These are phyloP conservation scores for Butyriboletus loyo DNA, from an alignment of 768 basidiomycete species.

Conservation along the genomic window DNA sequence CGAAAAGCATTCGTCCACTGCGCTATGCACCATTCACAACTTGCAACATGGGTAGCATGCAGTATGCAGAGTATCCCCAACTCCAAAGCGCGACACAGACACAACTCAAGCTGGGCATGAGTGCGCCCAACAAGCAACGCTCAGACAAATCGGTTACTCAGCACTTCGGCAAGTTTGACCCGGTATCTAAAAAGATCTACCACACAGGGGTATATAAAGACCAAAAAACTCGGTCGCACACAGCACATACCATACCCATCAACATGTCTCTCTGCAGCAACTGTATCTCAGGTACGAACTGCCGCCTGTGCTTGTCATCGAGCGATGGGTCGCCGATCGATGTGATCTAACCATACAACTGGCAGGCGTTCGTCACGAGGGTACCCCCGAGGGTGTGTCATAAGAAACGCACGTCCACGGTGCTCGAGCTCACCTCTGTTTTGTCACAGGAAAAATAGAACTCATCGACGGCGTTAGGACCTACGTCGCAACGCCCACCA, in stretches of 20 bases:
- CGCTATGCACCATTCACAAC: too few relatives aligned
- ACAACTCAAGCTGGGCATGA: too few relatives aligned
- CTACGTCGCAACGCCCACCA: constrained; percentile 53
- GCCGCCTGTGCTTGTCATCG: neutral
- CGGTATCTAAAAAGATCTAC: neutral
- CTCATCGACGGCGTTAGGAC: constrained; percentile 44
- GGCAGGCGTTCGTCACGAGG: constrained; percentile 49
- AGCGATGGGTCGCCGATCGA: neutral
- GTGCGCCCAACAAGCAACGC: too few relatives aligned
- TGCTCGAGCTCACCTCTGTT: neutral
- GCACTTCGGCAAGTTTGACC: neutral
- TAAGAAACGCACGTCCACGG: neutral
- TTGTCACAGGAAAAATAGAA: constrained; percentile 39
- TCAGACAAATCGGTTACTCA: too few relatives aligned
- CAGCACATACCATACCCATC: neutral
- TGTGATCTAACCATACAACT: neutral
- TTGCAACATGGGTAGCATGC: too few relatives aligned
- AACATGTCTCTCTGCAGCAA: constrained; percentile 54
- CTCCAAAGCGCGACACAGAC: too few relatives aligned
- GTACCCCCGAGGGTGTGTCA: constrained; percentile 40
- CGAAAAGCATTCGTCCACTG: too few relatives aligned
- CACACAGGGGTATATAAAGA: constrained; percentile 13
- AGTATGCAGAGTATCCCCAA: too few relatives aligned
- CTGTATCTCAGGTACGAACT: constrained; percentile 49
- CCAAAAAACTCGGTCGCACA: neutral